Base-by-base conservation (phyloP, 352 stramenopile genomes). In the Globisporangium solare region DNA sequence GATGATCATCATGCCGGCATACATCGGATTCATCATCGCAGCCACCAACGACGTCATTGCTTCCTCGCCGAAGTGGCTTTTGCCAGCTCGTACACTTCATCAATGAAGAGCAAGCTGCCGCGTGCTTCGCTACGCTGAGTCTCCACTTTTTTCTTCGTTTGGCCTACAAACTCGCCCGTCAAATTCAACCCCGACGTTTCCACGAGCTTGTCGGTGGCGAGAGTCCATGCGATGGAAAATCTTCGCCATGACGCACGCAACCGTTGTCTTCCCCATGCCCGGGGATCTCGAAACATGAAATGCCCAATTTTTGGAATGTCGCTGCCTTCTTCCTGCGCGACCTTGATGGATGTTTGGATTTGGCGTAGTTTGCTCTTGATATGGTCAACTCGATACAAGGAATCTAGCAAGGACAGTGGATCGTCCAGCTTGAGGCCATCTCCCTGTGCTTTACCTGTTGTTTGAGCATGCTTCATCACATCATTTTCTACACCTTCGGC, bases 61-160 rank as follows among this genome's bases (percentile, higher is more conserved):
- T 62, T 98, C 88, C 37, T 89, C 88, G 15, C 80, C 83, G 61
- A 70, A 96, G 2, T 41, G 54, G 8, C 71, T 85, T 69, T 94
- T 94, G 0, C 94, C 8, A 98, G 55, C 27, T 88, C 92, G 58
- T 98, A 98, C 7, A 90, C 83, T 61, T 98, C 93, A 61, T 98
- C 86, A 40, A 98, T 87, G 61, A 98, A 98, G 22, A 98, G 63
- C 40, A 98, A 75, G 22, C 89, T 93, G 10, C 94, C 95, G 21
- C 83, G 79, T 2, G 92, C 93, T 61, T 97, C 74, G 6, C 90
- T 81, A 3, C 98, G 68, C 49, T 97, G 82, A n/a, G 84, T 69
- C 12, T 75, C 74, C 5, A 96, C 94, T 94, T 51, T 94, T 51
- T 92, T 78, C 54, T 97, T 90, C 2, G 92, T 98, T 4, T 95